phyloP scores from a whole-genome alignment of 1,284 basidiomycete species.

The Irpex lacteus region DNA sequence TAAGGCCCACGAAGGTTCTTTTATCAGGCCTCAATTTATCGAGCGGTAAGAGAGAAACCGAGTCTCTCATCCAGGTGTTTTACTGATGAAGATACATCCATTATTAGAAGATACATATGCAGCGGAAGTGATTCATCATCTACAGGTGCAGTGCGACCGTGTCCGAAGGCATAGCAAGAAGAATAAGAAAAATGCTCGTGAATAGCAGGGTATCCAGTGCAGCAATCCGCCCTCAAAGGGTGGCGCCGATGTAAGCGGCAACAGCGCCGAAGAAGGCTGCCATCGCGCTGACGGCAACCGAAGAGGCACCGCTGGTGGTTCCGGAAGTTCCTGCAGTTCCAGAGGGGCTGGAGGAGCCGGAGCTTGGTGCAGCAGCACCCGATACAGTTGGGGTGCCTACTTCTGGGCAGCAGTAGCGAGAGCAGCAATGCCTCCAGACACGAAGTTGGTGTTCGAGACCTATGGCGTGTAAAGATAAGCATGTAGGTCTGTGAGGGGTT shows the following conservation, averaged over 20 bases:
- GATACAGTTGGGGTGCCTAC: constrained; percentile 14
- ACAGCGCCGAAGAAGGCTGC: constrained; percentile 1
- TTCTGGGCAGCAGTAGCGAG: constrained; percentile 33
- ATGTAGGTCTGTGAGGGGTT: no score
- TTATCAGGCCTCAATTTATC: no score
- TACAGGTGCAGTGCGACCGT: background rate
- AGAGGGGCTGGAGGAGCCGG: background rate
- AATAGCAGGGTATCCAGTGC: background rate
- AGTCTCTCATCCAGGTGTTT: no score
- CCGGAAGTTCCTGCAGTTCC: no score
- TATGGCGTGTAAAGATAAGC: background rate
- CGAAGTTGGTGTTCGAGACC: background rate
- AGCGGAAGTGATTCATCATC: background rate
- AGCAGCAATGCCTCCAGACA: constrained; percentile 38
- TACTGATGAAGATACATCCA: background rate
- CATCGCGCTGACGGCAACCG: background rate
- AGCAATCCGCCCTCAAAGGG: background rate
- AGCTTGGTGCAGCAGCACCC: constrained; percentile 1
- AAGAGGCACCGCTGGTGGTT: constrained; percentile 2
- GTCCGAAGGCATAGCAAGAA: background rate
- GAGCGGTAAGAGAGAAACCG: no score
- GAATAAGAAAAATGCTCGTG: background rate
- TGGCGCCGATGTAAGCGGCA: constrained; percentile 3
- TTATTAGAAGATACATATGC: background rate
- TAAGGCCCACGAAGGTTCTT: no score